Conservation (phyloP, 2,329 filamentous ascomycete genomes). For the Verticillium nonalfalfae region DNA sequence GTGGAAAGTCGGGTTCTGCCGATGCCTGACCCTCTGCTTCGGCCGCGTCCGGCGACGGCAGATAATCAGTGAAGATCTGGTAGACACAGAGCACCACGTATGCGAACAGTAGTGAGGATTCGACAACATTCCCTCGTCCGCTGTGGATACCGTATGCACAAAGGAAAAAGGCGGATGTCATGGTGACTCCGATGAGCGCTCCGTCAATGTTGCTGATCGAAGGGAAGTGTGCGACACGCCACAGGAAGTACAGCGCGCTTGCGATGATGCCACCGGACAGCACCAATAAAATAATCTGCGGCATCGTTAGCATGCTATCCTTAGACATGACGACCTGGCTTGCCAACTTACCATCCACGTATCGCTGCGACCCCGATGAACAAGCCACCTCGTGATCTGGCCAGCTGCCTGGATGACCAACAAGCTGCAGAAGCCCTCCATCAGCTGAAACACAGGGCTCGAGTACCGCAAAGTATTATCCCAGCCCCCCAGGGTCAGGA, state of each 20-base stretch:
- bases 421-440: conserved; percentile 94
- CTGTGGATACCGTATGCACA: conserved; percentile 88
- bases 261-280: conserved; percentile 88
- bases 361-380: conserved; percentile 88
- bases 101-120: conserved; percentile 90
- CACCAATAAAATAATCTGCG: conserved; percentile 78
- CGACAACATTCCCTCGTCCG: conserved; percentile 88
- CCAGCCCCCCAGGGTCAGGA: conserved; percentile 76
- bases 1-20: conserved; percentile 81
- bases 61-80: conserved; percentile 98
- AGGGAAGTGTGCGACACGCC: conserved; percentile 89
- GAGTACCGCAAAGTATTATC: conserved; percentile 84
- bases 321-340: background rate
- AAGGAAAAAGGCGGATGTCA: conserved; percentile 87
- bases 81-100: conserved; percentile 99
- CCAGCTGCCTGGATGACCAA: conserved; percentile 92
- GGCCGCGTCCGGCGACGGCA: conserved; percentile 64
- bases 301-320: background rate
- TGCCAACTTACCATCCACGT: conserved; percentile 77
- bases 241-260: conserved; percentile 91
- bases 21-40: conserved; percentile 40
- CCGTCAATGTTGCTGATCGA: conserved; percentile 90
- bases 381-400: conserved; percentile 90
- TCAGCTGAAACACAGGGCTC: conserved; percentile 87
- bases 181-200: conserved; percentile 82